Evolutionary conservation across 2,329 filamentous ascomycete genomes (phyloP), one percentile per base, ranked within the genome.

Genomic region (Neurospora sp.): DNA sequence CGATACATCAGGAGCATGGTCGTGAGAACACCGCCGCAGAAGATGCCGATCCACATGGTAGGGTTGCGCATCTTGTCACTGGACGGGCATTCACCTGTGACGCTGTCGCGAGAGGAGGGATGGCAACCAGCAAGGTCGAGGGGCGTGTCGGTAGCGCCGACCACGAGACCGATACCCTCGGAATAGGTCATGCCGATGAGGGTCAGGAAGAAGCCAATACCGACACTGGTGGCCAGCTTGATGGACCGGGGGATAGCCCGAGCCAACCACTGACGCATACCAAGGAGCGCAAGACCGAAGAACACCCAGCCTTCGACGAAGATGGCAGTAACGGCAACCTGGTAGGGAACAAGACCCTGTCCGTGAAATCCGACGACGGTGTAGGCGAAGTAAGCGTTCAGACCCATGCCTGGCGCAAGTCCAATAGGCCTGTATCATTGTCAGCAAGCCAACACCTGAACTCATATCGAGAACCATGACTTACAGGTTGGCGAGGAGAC

Each of bases 281-380:
- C 93, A 68, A 94, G 84, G 41, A 96, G 78, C 1, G 93, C 93
- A 52, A 97, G 85, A 1, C 83, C 91, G 67, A 96, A 87, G 80
- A 97, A 97, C 72, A 96, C 89, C 79, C 91, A 92, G 43, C 93
- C 93, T 79, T 97, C 93, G 15, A 96, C 90, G 77, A 97, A 96
- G 74, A 96, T 93, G 69, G 93, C 92, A 4, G 92, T 96, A 43
- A 96, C 82, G 40, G 93, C 93, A 57, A 94, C 85, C 68, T 86
- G 79, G 77, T 92, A 97, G 1, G 92, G 88, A 8, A 96, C 89
- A 41, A 85, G 83, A 2, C 92, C 92, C 28, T 83, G 86, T 62
- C 92, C 93, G 77, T 94, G 89, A 76, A 84, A 88, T 3, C 93
- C 93, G 70, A 96, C 92, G 65, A 92, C 90, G 17, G 88, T 91